A percentile compares a stretch with the other conserved stretches of the same genome.
phyloP scores from a whole-genome alignment of 345 rosid genomes.

The Eucalyptus caleyi region DNA sequence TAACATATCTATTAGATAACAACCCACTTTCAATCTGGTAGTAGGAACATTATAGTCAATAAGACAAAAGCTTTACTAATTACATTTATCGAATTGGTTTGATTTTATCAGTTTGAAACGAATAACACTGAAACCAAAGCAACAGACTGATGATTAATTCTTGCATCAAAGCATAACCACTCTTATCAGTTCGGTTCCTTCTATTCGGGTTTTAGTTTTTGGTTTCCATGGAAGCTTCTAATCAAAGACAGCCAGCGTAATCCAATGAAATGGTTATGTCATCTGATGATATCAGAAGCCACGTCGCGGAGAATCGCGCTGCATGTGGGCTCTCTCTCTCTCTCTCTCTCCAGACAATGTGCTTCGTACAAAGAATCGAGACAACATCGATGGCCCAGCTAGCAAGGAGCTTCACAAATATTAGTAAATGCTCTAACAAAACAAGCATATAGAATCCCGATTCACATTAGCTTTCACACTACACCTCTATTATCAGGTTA shows the following conservation, averaged over 20 bases:
- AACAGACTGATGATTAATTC: background rate
- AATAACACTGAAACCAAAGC: background rate
- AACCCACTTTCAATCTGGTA: background rate
- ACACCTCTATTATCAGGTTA: background rate
- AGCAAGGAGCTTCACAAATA: background rate
- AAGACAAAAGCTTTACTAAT: background rate
- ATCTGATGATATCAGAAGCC: background rate
- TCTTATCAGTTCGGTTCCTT: background rate
- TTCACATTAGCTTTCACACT: slow-evolving; percentile 9
- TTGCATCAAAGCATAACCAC: background rate
- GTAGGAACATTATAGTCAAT: background rate
- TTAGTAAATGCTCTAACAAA: background rate
- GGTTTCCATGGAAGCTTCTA: background rate
- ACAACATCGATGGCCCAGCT: background rate
- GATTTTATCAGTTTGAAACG: background rate
- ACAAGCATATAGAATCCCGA: background rate
- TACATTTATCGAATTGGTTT: background rate
- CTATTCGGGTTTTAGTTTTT: background rate
- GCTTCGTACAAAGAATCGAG: background rate
- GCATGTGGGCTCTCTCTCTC: background rate
- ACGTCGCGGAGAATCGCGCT: background rate
- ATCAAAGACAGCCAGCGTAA: background rate
- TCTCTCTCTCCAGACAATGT: background rate
- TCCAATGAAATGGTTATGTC: background rate
- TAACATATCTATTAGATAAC: background rate